These are phyloP conservation scores for Metschnikowia reukaufii DNA, from an alignment of 805 yeast species.

Conservation along the genomic window DNA sequence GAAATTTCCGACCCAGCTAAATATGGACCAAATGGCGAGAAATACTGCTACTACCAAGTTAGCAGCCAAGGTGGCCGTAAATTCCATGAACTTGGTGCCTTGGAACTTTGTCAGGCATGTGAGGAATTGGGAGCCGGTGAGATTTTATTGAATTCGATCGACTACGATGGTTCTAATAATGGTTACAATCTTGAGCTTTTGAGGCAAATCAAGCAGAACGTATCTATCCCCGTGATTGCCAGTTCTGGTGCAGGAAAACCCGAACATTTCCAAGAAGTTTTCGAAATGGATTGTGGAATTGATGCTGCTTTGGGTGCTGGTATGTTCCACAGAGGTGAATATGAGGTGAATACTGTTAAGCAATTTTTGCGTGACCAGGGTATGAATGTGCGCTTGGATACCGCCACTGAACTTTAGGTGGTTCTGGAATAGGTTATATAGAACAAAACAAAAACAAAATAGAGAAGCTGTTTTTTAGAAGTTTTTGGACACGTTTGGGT, in stretches of 20 bases:
- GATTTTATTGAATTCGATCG: conserved; percentile 87
- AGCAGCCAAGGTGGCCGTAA: conserved; percentile 97
- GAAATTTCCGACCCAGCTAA: conserved; percentile 50
- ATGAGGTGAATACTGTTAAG: conserved; percentile 83
- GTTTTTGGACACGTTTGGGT: too few species aligned
- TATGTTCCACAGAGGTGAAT: conserved; percentile 94
- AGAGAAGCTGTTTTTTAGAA: too few species aligned
- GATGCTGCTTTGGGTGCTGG: conserved; percentile 99
- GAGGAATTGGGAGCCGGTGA: conserved; percentile 97
- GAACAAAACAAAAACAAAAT: background rate
- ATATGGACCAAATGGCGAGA: conserved; percentile 84
- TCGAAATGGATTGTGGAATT: conserved; percentile 65
- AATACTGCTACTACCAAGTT: conserved; percentile 90
- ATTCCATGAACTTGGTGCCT: conserved; percentile 80
- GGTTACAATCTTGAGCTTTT: conserved; percentile 91
- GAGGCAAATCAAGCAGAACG: conserved; percentile 71
- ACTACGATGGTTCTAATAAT: conserved; percentile 93
- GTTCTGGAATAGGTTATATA: background rate
- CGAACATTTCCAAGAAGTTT: conserved; percentile 85
- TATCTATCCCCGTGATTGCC: conserved; percentile 90
- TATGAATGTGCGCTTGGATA: conserved; percentile 73
- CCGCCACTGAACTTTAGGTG: conserved; percentile 22
- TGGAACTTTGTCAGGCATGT: conserved; percentile 83
- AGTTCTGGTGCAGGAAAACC: conserved; percentile 98
- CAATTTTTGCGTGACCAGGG: conserved; percentile 56